Percentiles rank a stretch among this genome's conserved stretches.
These are phyloP conservation scores for Boletales sp. DNA, from an alignment of 768 basidiomycete species.

Conservation along the genomic window DNA sequence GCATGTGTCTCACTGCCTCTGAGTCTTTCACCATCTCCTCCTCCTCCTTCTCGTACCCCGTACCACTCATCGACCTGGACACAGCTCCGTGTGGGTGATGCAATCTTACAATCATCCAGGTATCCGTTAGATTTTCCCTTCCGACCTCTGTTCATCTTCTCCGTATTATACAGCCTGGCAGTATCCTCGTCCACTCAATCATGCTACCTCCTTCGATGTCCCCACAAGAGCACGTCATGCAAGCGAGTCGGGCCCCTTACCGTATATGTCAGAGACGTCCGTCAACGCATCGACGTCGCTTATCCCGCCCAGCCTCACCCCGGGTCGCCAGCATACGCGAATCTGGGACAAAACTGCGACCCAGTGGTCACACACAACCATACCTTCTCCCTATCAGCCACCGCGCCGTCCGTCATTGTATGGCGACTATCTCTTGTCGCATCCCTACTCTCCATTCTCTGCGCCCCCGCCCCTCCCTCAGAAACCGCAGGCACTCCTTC, in stretches of 20 bases:
- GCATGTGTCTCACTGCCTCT: conserved; percentile 2
- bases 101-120: conserved; percentile 32
- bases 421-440: conserved; percentile 25
- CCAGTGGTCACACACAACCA: conserved; percentile 12
- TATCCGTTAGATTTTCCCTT: conserved; percentile 3
- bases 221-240: conserved; percentile 19
- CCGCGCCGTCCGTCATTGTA: conserved; percentile 20
- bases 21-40: neutral
- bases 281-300: conserved; percentile 4
- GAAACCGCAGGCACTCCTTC: conserved; percentile 24
- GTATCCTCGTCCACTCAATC: conserved; percentile 18
- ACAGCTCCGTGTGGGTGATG: conserved; percentile 10
- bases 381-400: conserved; percentile 8
- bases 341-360: conserved; percentile 15
- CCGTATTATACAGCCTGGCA: conserved; percentile 13
- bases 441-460: conserved; percentile 14
- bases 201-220: conserved; percentile 17
- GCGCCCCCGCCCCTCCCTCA: conserved; percentile 31
- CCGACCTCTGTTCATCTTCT: conserved; percentile 3
- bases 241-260: conserved; percentile 14
- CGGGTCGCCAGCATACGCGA: conserved; percentile 20
- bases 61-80: neutral
- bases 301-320: conserved; percentile 24
- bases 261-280: neutral
- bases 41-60: neutral